Evolutionary conservation across 129 eudicot genomes (phyloP).

Genomic region (Tagetes erecta): DNA sequence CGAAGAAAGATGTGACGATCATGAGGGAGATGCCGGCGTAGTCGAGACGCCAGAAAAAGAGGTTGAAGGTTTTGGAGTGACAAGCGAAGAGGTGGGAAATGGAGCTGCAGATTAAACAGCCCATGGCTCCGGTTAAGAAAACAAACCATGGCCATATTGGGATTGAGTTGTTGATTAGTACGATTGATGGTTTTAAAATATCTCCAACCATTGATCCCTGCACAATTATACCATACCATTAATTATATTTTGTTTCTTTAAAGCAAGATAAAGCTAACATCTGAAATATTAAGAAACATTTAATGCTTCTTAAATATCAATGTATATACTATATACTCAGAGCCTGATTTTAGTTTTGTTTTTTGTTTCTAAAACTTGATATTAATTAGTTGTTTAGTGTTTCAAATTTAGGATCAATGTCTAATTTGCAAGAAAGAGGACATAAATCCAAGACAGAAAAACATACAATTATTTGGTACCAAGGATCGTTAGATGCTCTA

Average conservation of each 20-base stretch:
- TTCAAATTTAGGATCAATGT: too few relatives aligned
- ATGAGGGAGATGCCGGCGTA: conserved; percentile 90
- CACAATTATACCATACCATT: conserved; percentile 11
- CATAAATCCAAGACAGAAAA: too few relatives aligned
- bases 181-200: conserved; percentile 45
- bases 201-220: conserved; percentile 54
- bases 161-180: conserved; percentile 32
- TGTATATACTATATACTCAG: too few relatives aligned
- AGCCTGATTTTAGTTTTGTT: too few relatives aligned
- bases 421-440: too few relatives aligned
- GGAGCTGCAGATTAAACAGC: conserved; percentile 74
- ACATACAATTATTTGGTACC: too few relatives aligned
- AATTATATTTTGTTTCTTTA: background rate
- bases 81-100: conserved; percentile 84
- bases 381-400: too few relatives aligned
- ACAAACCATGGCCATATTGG: conserved; percentile 92
- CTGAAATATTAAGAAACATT: background rate
- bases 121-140: conserved; percentile 85
- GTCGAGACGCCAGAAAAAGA: conserved; percentile 86
- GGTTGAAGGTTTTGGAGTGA: conserved; percentile 66
- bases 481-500: too few relatives aligned
- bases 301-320: background rate
- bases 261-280: background rate
- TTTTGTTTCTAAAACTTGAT: too few relatives aligned
- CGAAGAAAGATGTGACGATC: conserved; percentile 88